Percentiles rank a stretch among this genome's conserved stretches.
Evolutionary conservation across 2,329 filamentous ascomycete genomes (phyloP).

Genomic region (Epichloe gansuensis): DNA sequence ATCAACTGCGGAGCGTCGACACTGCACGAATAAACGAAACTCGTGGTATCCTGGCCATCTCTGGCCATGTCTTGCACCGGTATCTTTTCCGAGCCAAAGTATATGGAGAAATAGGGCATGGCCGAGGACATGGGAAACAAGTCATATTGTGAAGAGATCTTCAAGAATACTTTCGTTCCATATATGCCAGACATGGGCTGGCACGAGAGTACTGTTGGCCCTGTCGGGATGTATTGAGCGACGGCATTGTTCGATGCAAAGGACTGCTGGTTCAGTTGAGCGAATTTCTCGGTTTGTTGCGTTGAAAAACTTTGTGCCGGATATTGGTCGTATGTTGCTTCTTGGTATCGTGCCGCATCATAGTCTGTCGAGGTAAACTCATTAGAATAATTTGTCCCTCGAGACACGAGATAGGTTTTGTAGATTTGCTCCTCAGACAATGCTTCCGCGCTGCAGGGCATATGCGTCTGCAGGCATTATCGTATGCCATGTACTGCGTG

Average conservation of each 20-base stretch:
- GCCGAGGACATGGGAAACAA: slow-evolving; percentile 45
- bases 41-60: slow-evolving; percentile 40
- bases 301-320: slow-evolving; percentile 32
- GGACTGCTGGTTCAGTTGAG: slow-evolving; percentile 40
- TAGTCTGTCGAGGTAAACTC: slow-evolving; percentile 33
- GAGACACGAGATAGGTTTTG: too few species aligned
- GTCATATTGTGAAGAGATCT: slow-evolving; percentile 64
- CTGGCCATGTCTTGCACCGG: slow-evolving; percentile 47
- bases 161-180: slow-evolving; percentile 60
- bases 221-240: slow-evolving; percentile 51
- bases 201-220: slow-evolving; percentile 52
- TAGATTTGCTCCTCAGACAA: too few species aligned
- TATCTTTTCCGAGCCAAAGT: slow-evolving; percentile 69
- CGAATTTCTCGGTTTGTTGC: slow-evolving; percentile 37
- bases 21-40: slow-evolving; percentile 59
- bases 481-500: too few species aligned
- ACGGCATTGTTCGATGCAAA: slow-evolving; percentile 50
- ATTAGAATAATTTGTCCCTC: slow-evolving; percentile 2
- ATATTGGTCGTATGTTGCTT: slow-evolving; percentile 41
- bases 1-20: slow-evolving; percentile 54
- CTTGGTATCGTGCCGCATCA: slow-evolving; percentile 48
- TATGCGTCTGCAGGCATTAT: too few species aligned
- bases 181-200: slow-evolving; percentile 54
- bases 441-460: too few species aligned
- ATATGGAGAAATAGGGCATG: slow-evolving; percentile 47